Evolutionary conservation across 2,329 filamentous ascomycete species (phyloP), one percentile per base, ranked within the genome.

Genomic region (Penicillium sp.): DNA sequence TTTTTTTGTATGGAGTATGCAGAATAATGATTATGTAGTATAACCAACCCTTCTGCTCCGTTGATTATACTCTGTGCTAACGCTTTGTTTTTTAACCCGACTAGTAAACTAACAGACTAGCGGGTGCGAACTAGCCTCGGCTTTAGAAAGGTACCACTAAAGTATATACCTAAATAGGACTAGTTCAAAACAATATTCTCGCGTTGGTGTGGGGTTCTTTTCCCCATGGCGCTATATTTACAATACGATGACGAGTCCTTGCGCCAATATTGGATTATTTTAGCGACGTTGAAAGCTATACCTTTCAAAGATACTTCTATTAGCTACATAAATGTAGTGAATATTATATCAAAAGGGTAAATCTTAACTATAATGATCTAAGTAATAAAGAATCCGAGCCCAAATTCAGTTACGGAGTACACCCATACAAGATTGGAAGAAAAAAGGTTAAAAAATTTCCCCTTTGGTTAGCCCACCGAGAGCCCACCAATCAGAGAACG

Each of bases 191-290:
- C 50, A 31, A 12, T 5, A 11, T n/a, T 25, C 28, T 50, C 35
- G 26, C 49, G 25, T 56, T 46, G 53, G 47, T 35, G 48, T 53
- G 41, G 53, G 40, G 40, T 41, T 25, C 38, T 19, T 50, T 50
- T 52, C 47, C 33, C 53, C 53, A 51, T 40, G 16, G 9, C 31
- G 1, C 7, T 49, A 22, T 9, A 9, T 51, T 53, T 53, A 53
- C 50, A n/a, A 26, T 53, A 53, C 50, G 36, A 26, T 53, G 28
- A 53, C 51, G 51, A 53, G 36, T 50, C 51, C 51, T 53, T 49
- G 50, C 44, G 36, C 50, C 43, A 42, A 50, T 37, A 9, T 35
- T 36, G 28, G 38, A 35, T 36, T 51, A 30, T 19, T 36, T 45
- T 45, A 36, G 40, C 30, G 49, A 30, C 4, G 16, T 5, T n/a